Percentiles rank a stretch among this genome's conserved stretches.
Evolutionary conservation across 2,329 filamentous ascomycete species (phyloP).

Genomic region (Teratosphaeria gauchensis): DNA sequence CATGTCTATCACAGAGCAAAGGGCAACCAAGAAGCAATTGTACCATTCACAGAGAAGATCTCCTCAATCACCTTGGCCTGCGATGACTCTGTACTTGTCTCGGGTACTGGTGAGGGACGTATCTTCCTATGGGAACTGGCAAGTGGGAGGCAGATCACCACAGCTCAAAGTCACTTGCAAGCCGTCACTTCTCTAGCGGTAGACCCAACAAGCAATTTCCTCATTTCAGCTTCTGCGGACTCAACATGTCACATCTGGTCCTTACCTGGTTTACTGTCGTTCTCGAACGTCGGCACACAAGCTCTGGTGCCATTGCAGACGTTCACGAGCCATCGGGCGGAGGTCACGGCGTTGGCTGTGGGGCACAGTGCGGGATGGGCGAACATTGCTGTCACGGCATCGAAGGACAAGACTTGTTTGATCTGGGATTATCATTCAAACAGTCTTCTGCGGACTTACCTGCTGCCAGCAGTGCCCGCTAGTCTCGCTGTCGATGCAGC

Average conservation of each 20-base stretch:
- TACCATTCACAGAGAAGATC: conserved; percentile 82
- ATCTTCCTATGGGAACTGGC: conserved; percentile 85
- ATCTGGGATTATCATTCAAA: conserved; percentile 87
- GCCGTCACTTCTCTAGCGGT: conserved; percentile 65
- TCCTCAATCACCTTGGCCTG: conserved; percentile 64
- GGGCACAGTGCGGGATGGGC: conserved; percentile 62
- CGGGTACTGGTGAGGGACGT: conserved; percentile 78
- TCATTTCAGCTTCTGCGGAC: conserved; percentile 73
- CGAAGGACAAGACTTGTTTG: conserved; percentile 78
- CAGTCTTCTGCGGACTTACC: conserved; percentile 65
- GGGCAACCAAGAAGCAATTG: conserved; percentile 76
- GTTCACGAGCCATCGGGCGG: conserved; percentile 67
- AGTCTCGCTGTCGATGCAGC: conserved; percentile 72
- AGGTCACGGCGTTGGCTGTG: conserved; percentile 53
- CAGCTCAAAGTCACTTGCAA: conserved; percentile 69
- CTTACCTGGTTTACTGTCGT: conserved; percentile 61
- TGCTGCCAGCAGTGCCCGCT: conserved; percentile 64
- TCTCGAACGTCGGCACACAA: conserved; percentile 41
- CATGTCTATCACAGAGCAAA: conserved; percentile 82
- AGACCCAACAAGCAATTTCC: conserved; percentile 59
- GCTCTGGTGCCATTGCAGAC: conserved; percentile 63
- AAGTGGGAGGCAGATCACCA: conserved; percentile 67
- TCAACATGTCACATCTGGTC: conserved; percentile 92
- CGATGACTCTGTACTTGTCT: conserved; percentile 56
- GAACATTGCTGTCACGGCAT: conserved; percentile 75